Evolutionary conservation across 495 filamentous ascomycete genomes (phyloP).

Genomic region (Sporormia fimetaria): DNA sequence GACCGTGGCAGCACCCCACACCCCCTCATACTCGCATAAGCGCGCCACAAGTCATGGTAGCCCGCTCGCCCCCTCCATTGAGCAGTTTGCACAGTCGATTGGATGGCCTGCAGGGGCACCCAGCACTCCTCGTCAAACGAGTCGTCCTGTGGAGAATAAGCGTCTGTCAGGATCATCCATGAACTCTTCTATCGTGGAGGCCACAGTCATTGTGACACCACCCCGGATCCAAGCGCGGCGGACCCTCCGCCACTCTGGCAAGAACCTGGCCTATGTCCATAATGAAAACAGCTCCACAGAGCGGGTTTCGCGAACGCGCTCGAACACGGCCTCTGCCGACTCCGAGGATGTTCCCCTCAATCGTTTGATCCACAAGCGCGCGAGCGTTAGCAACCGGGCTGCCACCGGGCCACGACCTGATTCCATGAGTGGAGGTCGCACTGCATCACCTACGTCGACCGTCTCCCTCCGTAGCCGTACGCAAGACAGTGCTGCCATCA

Average conservation of each 20-base stretch:
- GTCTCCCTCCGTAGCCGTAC: slow-evolving; percentile 9
- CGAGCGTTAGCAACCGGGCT: slow-evolving; percentile 18
- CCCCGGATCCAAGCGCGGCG: slow-evolving; percentile 18
- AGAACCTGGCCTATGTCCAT: slow-evolving; percentile 24
- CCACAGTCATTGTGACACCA: slow-evolving; percentile 23
- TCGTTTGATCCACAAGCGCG: slow-evolving; percentile 22
- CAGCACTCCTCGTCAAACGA: background rate
- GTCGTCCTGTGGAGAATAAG: slow-evolving; percentile 10
- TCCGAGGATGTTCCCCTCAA: slow-evolving; percentile 20
- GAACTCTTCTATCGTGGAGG: slow-evolving; percentile 26
- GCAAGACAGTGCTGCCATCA: slow-evolving; percentile 7
- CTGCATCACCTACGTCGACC: slow-evolving; percentile 10
- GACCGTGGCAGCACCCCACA: slow-evolving; percentile 28
- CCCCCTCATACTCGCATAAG: slow-evolving; percentile 28
- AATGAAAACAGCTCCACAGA: slow-evolving; percentile 13
- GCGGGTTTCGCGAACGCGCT: slow-evolving; percentile 5
- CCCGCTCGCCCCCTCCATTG: slow-evolving; percentile 15
- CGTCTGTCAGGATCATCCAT: slow-evolving; percentile 22
- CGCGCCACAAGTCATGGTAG: slow-evolving; percentile 18
- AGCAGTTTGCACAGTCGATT: slow-evolving; percentile 24
- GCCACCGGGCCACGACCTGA: slow-evolving; percentile 13
- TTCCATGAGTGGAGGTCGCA: slow-evolving; percentile 4
- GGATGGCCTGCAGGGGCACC: slow-evolving; percentile 18
- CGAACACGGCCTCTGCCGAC: slow-evolving; percentile 18
- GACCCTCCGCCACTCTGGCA: slow-evolving; percentile 25